Percentiles rank a stretch among this genome's conserved stretches.
phyloP scores from a whole-genome alignment of 2,329 filamentous ascomycete genomes.

The Fusarium sp. region DNA sequence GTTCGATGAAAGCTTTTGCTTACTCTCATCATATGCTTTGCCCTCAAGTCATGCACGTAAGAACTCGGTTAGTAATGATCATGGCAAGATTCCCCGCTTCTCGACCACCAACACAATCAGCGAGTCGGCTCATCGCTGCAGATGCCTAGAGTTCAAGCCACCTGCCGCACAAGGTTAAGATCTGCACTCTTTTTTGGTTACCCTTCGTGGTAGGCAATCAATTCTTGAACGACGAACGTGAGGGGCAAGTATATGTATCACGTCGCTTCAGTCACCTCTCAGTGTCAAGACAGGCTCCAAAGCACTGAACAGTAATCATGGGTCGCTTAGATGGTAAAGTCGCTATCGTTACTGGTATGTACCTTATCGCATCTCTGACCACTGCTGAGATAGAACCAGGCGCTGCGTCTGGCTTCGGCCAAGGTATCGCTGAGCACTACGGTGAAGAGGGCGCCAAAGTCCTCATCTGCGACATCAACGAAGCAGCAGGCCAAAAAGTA shows the following conservation, averaged over 20 bases:
- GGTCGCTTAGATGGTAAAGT: conserved; percentile 17
- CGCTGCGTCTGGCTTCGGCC: conserved; percentile 19
- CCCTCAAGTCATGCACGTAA: background rate
- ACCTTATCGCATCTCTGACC: accelerated
- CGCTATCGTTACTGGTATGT: conserved; percentile 13
- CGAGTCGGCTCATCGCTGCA: conserved; percentile 1
- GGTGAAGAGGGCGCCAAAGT: conserved; percentile 3
- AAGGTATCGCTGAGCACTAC: conserved; percentile 21
- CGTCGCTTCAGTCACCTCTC: accelerated
- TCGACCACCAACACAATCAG: background rate
- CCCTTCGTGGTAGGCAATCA: background rate
- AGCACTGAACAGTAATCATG: background rate
- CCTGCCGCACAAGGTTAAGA: background rate
- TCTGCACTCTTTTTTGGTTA: background rate
- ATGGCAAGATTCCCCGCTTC: conserved; percentile 1
- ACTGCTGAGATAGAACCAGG: background rate
- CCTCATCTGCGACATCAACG: conserved; percentile 4
- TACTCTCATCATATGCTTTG: background rate
- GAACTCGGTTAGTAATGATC: conserved; percentile 7
- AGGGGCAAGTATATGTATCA: background rate
- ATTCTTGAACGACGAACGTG: background rate
- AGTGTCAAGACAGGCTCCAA: accelerated
- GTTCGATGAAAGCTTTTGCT: background rate
- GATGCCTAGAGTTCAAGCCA: background rate
- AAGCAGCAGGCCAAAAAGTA: background rate